A percentile compares a stretch with the other conserved stretches of the same genome.
Conservation (phyloP, 345 rosid genomes). For the Pugionium cornutum region DNA sequence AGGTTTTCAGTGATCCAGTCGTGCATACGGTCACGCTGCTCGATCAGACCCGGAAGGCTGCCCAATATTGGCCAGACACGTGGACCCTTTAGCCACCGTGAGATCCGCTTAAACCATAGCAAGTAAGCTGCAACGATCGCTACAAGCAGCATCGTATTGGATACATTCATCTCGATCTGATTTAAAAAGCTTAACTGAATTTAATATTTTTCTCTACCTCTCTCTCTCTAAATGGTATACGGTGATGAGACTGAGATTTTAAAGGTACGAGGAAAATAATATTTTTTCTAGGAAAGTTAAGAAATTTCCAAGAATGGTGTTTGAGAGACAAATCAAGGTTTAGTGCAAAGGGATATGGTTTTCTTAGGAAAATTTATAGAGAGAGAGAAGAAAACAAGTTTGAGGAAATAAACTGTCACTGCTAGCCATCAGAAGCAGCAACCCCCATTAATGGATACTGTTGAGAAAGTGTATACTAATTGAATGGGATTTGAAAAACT, state of each 20-base stretch:
- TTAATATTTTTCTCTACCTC: no score
- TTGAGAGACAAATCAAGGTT: conserved; percentile 23
- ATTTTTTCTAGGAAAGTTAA: background rate
- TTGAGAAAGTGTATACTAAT: conserved; percentile 40
- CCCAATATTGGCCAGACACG: conserved; percentile 93
- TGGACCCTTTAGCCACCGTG: conserved; percentile 77
- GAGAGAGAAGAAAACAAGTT: conserved; percentile 11
- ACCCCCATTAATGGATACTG: conserved; percentile 43
- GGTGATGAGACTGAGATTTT: no score
- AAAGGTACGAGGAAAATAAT: background rate
- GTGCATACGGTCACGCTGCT: conserved; percentile 88
- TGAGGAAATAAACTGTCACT: conserved; percentile 23
- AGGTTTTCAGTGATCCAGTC: conserved; percentile 99
- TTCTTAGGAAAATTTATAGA: conserved; percentile 27
- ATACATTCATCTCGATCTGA: conserved; percentile 52
- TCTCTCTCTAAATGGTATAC: background rate
- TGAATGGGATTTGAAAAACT: conserved; percentile 35
- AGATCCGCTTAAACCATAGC: conserved; percentile 80
- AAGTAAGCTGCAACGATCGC: conserved; percentile 67
- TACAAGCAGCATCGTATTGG: conserved; percentile 58
- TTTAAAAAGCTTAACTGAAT: background rate
- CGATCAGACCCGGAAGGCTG: conserved; percentile 87
- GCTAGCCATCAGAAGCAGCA: conserved; percentile 35
- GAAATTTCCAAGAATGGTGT: conserved; percentile 20
- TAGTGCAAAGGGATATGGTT: conserved; percentile 8